Conservation (phyloP, 352 stramenopile species). For the Globisporangium solare region DNA sequence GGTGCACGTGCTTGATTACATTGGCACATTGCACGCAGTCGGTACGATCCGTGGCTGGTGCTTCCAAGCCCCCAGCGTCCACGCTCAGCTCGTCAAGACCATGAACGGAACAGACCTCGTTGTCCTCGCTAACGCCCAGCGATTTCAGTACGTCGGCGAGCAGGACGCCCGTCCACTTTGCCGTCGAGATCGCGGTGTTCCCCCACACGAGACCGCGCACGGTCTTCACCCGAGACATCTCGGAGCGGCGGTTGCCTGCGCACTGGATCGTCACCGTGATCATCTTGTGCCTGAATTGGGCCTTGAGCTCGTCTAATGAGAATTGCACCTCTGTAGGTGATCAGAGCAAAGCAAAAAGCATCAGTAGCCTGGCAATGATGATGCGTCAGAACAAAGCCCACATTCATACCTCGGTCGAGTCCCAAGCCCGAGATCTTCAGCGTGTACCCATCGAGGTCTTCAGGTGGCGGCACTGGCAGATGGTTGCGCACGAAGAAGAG, state of each 20-base stretch:
- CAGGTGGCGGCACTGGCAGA: conserved; percentile 92
- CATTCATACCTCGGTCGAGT: conserved; percentile 25
- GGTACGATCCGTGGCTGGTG: background rate
- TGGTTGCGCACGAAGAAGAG: conserved; percentile 99
- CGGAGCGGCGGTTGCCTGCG: conserved; percentile 84
- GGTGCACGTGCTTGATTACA: conserved; percentile 39
- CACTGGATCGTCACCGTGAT: conserved; percentile 91
- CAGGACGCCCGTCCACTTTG: conserved; percentile 87
- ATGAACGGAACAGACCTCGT: conserved; percentile 30
- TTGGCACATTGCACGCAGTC: conserved; percentile 14
- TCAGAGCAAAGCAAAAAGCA: background rate
- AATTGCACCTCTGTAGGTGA: conserved; percentile 27
- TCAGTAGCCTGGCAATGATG: background rate
- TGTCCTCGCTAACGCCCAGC: conserved; percentile 48
- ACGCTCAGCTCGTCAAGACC: conserved; percentile 37
- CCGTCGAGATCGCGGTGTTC: conserved; percentile 79
- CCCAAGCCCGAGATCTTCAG: conserved; percentile 69
- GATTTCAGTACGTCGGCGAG: conserved; percentile 83
- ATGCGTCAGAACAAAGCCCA: too few relatives aligned
- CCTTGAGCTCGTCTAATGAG: conserved; percentile 87
- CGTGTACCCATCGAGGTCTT: conserved; percentile 41
- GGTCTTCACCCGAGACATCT: conserved; percentile 64
- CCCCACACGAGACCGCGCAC: conserved; percentile 30
- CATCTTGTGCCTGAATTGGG: conserved; percentile 60
- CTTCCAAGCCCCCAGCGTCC: conserved; percentile 15